Conservation (phyloP, 768 basidiomycete genomes). For the Boletus rufocinnamomeus region DNA sequence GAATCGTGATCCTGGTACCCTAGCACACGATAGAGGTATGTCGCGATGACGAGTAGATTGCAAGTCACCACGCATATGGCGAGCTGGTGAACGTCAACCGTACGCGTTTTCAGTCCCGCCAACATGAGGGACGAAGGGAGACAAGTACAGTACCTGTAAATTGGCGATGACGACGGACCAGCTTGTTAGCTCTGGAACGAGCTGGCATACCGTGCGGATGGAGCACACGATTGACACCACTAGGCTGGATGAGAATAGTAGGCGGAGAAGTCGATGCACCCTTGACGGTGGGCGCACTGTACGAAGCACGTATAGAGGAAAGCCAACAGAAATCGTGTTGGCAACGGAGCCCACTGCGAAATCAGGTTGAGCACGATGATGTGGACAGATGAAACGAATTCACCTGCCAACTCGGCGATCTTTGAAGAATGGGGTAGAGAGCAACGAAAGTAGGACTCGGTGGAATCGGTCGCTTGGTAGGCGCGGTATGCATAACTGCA, state of each 20-base stretch:
- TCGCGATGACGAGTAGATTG: slow-evolving; percentile 28
- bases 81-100: slow-evolving; percentile 10
- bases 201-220: not conserved
- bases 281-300: not conserved
- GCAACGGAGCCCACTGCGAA: not conserved
- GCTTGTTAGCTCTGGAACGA: not conserved
- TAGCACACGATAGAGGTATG: slow-evolving; percentile 28
- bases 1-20: not conserved
- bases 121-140: not conserved
- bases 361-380: not conserved
- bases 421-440: not conserved
- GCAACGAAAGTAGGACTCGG: not conserved
- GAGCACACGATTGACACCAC: not conserved
- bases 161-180: slow-evolving; percentile 8
- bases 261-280: slow-evolving; percentile 14
- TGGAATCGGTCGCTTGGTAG: not conserved
- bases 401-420: slow-evolving; percentile 12
- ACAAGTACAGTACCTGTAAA: slow-evolving; percentile 9
- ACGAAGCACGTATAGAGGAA: slow-evolving; percentile 15
- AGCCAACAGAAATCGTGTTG: not conserved
- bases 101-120: not conserved
- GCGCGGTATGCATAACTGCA: not conserved
- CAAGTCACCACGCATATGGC: slow-evolving; percentile 19
- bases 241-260: slow-evolving; percentile 10
- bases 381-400: not conserved